phyloP scores from a whole-genome alignment of 129 eudicot species.

The Flaveria bidentis region DNA sequence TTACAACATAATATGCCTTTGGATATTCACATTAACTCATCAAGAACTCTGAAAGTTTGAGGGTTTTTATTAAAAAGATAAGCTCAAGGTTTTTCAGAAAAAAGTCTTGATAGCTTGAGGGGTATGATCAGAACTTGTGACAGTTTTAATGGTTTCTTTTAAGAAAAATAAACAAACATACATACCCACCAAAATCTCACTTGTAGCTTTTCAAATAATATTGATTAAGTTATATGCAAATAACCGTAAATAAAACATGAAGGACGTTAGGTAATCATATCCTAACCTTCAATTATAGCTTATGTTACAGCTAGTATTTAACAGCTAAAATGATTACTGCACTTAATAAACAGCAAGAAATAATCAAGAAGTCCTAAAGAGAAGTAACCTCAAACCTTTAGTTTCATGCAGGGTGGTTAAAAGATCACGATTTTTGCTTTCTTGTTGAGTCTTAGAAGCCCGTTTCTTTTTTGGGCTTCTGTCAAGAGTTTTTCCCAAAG shows the following conservation, averaged over 20 bases:
- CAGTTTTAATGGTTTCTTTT: background rate
- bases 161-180: too few relatives aligned
- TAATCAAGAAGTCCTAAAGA: background rate
- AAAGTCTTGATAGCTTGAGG: too few relatives aligned
- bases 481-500: constrained; percentile 50
- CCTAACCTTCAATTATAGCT: background rate
- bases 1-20: background rate
- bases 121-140: background rate
- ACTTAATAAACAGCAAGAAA: background rate
- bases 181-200: too few relatives aligned
- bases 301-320: background rate
- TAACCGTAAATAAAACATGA: background rate
- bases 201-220: background rate
- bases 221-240: background rate
- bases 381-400: constrained; percentile 41
- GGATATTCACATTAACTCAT: background rate
- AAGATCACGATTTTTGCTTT: constrained; percentile 28
- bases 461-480: constrained; percentile 44
- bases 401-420: constrained; percentile 25
- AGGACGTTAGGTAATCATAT: background rate
- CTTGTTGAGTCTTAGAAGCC: constrained; percentile 43
- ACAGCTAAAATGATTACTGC: background rate
- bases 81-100: background rate
- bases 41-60: background rate
- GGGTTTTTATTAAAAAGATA: background rate